These are phyloP conservation scores for Pyrenophora tritici-repentis DNA, from an alignment of 2,329 filamentous ascomycete genomes.

Conservation along the genomic window DNA sequence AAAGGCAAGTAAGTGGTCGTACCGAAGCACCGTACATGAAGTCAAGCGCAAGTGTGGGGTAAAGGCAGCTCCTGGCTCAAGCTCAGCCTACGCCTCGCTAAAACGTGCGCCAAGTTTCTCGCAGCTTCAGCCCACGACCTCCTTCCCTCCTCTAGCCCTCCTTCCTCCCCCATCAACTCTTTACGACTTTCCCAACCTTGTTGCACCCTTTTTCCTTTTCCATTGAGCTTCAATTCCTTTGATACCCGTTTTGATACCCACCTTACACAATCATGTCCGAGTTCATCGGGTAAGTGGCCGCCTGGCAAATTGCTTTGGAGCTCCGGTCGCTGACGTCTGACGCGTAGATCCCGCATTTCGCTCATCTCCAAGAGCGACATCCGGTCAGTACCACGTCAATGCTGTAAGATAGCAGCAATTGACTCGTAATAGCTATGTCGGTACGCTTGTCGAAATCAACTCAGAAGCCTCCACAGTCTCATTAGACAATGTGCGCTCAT, in stretches of 20 bases:
- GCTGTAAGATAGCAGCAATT: constrained; percentile 24
- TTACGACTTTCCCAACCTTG: constrained; percentile 26
- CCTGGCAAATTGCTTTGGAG: constrained; percentile 40
- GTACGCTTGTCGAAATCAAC: constrained; percentile 96
- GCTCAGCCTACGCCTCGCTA: constrained; percentile 25
- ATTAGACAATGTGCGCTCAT: constrained; percentile 92
- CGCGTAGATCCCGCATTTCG: constrained; percentile 82
- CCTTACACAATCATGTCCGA: constrained; percentile 58
- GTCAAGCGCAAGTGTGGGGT: constrained; percentile 25
- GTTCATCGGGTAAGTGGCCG: constrained; percentile 62
- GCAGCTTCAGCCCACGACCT: constrained; percentile 24
- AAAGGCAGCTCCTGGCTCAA: constrained; percentile 20
- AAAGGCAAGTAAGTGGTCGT: not conserved
- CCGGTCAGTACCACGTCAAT: constrained; percentile 65
- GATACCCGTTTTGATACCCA: constrained; percentile 33
- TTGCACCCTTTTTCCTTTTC: constrained; percentile 26
- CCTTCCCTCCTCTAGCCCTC: constrained; percentile 16
- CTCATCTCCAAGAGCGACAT: constrained; percentile 98
- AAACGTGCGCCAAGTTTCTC: constrained; percentile 25
- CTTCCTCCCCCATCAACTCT: constrained; percentile 16
- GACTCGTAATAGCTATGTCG: constrained; percentile 74
- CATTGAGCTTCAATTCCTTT: constrained; percentile 27
- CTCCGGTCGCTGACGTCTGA: constrained; percentile 40
- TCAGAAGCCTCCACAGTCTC: constrained; percentile 96
- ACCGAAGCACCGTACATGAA: constrained; percentile 2